Percentiles rank a stretch among this genome's conserved stretches.
These are phyloP conservation scores for Rubus parviflorus DNA, from an alignment of 306 rosid genomes.

Conservation along the genomic window DNA sequence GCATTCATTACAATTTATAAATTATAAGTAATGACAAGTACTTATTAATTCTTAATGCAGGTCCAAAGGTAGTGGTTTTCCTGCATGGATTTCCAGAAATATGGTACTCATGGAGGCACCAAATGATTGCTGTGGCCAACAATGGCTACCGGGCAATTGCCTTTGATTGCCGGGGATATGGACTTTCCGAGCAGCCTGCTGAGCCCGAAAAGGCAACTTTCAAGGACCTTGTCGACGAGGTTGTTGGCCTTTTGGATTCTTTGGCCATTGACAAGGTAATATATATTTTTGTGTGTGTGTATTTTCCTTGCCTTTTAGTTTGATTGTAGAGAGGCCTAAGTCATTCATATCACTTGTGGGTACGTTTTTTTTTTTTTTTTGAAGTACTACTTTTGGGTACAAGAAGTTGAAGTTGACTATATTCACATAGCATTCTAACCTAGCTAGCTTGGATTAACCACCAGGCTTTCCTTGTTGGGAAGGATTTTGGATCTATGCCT, in stretches of 20 bases:
- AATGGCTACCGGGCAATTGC: constrained; percentile 69
- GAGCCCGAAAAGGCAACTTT: constrained; percentile 51
- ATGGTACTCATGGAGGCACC: constrained; percentile 83
- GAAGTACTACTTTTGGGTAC: background rate
- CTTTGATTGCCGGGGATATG: constrained; percentile 73
- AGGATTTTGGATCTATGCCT: constrained; percentile 53
- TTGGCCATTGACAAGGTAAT: constrained; percentile 51
- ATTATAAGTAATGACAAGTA: background rate
- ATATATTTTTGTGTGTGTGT: background rate
- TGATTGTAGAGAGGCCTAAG: background rate
- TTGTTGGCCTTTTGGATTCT: constrained; percentile 50
- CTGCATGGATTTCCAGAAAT: constrained; percentile 82
- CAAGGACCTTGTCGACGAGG: constrained; percentile 45
- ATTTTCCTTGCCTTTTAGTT: background rate
- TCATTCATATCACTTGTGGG: background rate
- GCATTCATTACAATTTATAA: background rate
- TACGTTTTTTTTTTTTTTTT: too few species aligned
- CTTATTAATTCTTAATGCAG: constrained; percentile 18
- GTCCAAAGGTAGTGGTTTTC: constrained; percentile 63
- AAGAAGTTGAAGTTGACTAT: background rate
- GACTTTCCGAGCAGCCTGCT: constrained; percentile 63
- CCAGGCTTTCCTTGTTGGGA: constrained; percentile 55
- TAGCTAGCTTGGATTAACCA: background rate
- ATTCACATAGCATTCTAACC: background rate
- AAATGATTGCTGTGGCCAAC: constrained; percentile 63